Evolutionary conservation across 1,139 yeast species (phyloP).

Genomic region (Waltiozyma sp.): DNA sequence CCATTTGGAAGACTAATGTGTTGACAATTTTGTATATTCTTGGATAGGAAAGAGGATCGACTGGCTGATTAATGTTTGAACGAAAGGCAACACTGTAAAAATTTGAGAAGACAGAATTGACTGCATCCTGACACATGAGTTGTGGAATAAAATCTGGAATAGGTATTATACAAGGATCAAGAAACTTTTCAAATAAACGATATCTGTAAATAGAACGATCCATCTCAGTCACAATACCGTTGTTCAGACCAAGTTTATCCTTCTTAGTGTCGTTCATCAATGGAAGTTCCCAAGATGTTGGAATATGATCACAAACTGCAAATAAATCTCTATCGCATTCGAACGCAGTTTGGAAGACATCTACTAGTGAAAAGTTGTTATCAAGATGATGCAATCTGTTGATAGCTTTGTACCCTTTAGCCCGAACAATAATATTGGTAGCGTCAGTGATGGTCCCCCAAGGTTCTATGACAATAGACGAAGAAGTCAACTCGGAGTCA

Average conservation of each 20-base stretch:
- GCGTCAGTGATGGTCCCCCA: background rate
- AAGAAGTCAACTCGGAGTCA: slow-evolving; percentile 6
- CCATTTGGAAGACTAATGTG: background rate
- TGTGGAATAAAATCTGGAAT: background rate
- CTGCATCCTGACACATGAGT: background rate
- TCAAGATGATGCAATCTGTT: background rate
- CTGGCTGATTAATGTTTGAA: background rate
- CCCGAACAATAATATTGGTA: background rate
- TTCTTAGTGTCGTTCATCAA: background rate
- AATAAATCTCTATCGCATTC: background rate
- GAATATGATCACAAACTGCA: background rate
- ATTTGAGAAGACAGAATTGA: background rate
- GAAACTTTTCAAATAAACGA: background rate
- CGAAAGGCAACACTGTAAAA: background rate
- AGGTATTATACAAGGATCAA: background rate
- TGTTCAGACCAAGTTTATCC: background rate
- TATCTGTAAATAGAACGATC: background rate
- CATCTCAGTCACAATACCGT: background rate
- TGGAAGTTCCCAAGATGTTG: background rate
- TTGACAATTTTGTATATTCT: background rate
- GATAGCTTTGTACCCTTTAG: background rate
- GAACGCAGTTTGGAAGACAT: background rate
- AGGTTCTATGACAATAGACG: background rate
- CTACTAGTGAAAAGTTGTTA: background rate
- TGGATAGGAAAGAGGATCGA: background rate